These are phyloP conservation scores for Pythium myriotylum DNA, from an alignment of 352 stramenopile species.

Conservation along the genomic window DNA sequence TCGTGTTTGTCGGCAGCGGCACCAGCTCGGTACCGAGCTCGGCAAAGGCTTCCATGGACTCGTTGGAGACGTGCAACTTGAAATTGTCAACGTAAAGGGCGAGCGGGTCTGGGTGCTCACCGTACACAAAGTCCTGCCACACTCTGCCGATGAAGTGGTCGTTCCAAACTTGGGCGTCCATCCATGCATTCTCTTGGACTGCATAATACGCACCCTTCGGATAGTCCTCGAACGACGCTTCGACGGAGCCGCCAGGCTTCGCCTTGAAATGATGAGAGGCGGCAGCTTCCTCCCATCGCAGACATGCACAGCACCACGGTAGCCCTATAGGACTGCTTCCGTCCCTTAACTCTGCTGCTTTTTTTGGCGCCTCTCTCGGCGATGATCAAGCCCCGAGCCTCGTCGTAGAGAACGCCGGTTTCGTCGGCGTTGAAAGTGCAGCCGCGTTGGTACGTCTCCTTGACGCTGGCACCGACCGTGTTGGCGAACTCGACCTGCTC, in stretches of 20 bases:
- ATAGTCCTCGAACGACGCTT: conserved; percentile 19
- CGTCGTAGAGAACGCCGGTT: conserved; percentile 21
- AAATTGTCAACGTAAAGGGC: too few species aligned
- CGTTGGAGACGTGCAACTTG: too few species aligned
- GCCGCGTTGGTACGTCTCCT: neutral
- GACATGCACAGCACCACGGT: conserved; percentile 25
- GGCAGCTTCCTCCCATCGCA: conserved; percentile 19
- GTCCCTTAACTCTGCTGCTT: conserved; percentile 37
- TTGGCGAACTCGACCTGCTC: too few species aligned
- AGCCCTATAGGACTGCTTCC: conserved; percentile 25
- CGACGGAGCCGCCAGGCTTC: conserved; percentile 15
- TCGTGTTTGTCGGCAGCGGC: too few species aligned
- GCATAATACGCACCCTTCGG: conserved; percentile 17
- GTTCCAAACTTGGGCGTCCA: too few species aligned
- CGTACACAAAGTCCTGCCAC: too few species aligned
- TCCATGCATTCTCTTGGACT: conserved; percentile 32
- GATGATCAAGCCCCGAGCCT: conserved; percentile 22
- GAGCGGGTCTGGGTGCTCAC: too few species aligned
- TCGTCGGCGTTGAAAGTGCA: conserved; percentile 22
- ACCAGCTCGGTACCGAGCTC: too few species aligned
- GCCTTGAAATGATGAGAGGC: conserved; percentile 26
- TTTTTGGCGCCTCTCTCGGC: conserved; percentile 15
- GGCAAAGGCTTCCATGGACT: too few species aligned
- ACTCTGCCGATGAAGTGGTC: too few species aligned
- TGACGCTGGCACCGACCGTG: neutral